A percentile compares a stretch with the other conserved stretches of the same genome.
These are phyloP conservation scores for Orbilia brochopaga DNA, from an alignment of 2,329 filamentous ascomycete species.

Conservation along the genomic window DNA sequence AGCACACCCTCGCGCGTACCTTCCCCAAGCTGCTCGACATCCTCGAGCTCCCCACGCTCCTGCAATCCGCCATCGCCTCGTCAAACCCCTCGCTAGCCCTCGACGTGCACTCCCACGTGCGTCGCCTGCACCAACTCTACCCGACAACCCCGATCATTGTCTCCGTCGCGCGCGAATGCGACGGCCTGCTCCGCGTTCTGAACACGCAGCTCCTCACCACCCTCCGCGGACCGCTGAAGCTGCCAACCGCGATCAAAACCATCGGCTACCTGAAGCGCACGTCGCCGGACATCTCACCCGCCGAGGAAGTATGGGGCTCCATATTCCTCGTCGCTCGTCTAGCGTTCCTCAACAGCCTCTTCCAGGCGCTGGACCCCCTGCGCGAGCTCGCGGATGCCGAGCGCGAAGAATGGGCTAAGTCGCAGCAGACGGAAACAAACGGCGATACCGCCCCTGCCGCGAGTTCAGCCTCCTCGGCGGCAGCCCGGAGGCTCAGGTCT, in stretches of 20 bases:
- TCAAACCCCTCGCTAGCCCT: slow-evolving; percentile 84
- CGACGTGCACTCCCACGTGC: slow-evolving; percentile 92
- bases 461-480: slow-evolving; percentile 59
- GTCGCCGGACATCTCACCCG: slow-evolving; percentile 68
- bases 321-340: slow-evolving; percentile 87
- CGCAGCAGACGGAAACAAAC: slow-evolving; percentile 59
- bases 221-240: slow-evolving; percentile 79
- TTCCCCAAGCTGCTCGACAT: slow-evolving; percentile 88
- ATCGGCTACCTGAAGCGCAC: slow-evolving; percentile 89
- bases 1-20: slow-evolving; percentile 81
- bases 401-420: slow-evolving; percentile 53
- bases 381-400: slow-evolving; percentile 86
- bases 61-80: slow-evolving; percentile 76
- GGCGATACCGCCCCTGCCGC: slow-evolving; percentile 53
- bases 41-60: slow-evolving; percentile 82
- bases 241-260: slow-evolving; percentile 87
- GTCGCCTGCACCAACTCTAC: slow-evolving; percentile 80
- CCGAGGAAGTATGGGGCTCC: slow-evolving; percentile 59
- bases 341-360: slow-evolving; percentile 76
- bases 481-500: slow-evolving; percentile 15
- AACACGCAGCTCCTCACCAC: slow-evolving; percentile 80
- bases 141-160: slow-evolving; percentile 76
- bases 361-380: slow-evolving; percentile 83
- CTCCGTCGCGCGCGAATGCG: slow-evolving; percentile 76
- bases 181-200: slow-evolving; percentile 86